phyloP scores from a whole-genome alignment of 202 grass and related monocot genomes.

The Bolboschoenoplectus hybrid region DNA sequence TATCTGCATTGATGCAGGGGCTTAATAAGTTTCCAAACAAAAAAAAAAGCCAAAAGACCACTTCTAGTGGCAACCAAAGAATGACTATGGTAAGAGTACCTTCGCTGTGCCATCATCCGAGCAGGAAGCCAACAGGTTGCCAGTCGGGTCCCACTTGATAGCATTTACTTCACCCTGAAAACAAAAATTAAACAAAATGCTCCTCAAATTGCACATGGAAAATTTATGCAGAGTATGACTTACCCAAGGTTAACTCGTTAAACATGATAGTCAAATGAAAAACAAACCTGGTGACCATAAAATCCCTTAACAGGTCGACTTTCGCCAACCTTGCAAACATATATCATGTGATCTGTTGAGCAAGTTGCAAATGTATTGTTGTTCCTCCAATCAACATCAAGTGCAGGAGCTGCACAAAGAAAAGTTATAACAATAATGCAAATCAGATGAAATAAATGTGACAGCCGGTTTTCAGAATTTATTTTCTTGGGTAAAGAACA shows the following conservation, averaged over 20 bases:
- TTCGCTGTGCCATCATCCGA: constrained; percentile 94
- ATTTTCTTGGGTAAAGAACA: constrained; percentile 6
- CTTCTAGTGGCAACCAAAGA: constrained; percentile 17
- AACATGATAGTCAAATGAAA: constrained; percentile 32
- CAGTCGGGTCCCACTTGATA: constrained; percentile 99
- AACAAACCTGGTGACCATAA: constrained; percentile 77
- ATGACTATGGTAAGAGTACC: constrained; percentile 52
- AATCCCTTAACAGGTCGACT: constrained; percentile 74
- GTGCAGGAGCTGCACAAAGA: constrained; percentile 75
- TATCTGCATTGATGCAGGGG: constrained; percentile 56
- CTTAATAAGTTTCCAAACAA: constrained; percentile 11
- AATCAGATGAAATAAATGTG: not conserved
- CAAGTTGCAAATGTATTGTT: constrained; percentile 97
- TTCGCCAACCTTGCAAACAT: constrained; percentile 96
- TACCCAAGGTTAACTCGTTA: constrained; percentile 25
- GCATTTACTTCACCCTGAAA: constrained; percentile 93
- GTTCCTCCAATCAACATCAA: constrained; percentile 99
- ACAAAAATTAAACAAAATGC: constrained; percentile 31
- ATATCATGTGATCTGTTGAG: constrained; percentile 96
- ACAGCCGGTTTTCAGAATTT: not conserved
- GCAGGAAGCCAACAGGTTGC: constrained; percentile 90
- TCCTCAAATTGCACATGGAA: constrained; percentile 11
- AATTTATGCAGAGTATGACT: constrained; percentile 6
- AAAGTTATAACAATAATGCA: constrained; percentile 4
- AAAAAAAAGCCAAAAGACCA: constrained; percentile 26